Evolutionary conservation across 176 grass and related monocot species (phyloP), one percentile per base, ranked within the genome.

Genomic region (Cocos nucifera): DNA sequence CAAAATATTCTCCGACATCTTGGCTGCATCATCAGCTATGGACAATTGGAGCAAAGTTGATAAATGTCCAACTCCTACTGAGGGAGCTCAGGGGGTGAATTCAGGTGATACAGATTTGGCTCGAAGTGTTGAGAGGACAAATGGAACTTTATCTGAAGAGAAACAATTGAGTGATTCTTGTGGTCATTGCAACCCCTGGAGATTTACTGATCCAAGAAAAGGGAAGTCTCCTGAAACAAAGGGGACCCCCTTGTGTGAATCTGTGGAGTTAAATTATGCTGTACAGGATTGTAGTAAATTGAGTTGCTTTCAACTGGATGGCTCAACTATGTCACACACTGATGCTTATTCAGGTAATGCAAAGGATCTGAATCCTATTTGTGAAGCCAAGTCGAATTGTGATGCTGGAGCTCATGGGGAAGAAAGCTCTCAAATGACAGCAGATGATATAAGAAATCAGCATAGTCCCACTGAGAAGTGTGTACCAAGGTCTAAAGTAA

Each of bases 231-330:
- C 53, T 82, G 53, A 72, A 18, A 67, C 73, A 17, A 58, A 53
- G 26, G 67, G 50, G 49, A 71, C 59, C 27, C 17, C 75, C 51
- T 32, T 66, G 28, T 57, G 74, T 49, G 8, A 24, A 27, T 67
- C 71, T 51, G 19, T 82, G 68, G 84, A 87, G 75, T 63, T 87
- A 50, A 87, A 87, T 68, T 1, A 44, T 56, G 51, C 64, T 15
- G 56, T 62, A 9, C 49, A 57, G 24, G 71, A 75, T 25, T 54
- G 22, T 75, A 26, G 44, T 58, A 75, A 86, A 50, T 51, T 77
- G 17, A 44, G 64, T 4, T 17, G 22, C 23, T 17, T 17, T 0
- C 20, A 57, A 61, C 3, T 49, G 53, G 60, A 72, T 59, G 54
- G 24, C 79, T 32, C 77, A 15, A 55, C 69, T 15, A 50, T 51